Evolutionary conservation across 805 yeast genomes (phyloP).

Genomic region (Grigorovia yakushimaensis): DNA sequence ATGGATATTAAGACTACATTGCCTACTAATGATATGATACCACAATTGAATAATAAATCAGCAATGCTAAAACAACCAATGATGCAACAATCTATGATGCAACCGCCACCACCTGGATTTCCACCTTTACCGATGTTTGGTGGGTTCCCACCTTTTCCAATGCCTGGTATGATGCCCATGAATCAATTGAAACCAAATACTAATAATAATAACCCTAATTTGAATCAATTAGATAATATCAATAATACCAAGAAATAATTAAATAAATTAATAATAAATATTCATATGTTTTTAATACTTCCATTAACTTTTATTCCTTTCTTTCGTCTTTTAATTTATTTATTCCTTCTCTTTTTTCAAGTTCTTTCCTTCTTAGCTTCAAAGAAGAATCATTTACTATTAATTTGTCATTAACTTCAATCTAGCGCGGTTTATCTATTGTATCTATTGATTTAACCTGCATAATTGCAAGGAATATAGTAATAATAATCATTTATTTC

Average conservation of each 20-base stretch:
- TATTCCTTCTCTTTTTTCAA: background rate
- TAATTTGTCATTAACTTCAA: too few relatives aligned
- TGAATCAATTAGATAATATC: background rate
- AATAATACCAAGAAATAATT: slow-evolving; percentile 1
- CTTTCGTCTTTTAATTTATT: background rate
- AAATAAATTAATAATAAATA: background rate
- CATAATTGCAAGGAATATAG: background rate
- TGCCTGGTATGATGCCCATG: slow-evolving; percentile 33
- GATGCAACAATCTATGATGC: slow-evolving; percentile 1
- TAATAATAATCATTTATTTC: background rate
- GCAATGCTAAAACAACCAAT: background rate
- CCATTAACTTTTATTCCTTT: background rate
- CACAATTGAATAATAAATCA: slow-evolving; percentile 3
- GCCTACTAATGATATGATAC: background rate
- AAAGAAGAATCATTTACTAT: background rate
- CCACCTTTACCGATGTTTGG: slow-evolving; percentile 29
- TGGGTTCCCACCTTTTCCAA: slow-evolving; percentile 29
- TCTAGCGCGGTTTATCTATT: background rate
- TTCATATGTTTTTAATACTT: background rate
- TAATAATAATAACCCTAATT: slow-evolving; percentile 6
- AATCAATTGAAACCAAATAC: slow-evolving; percentile 14
- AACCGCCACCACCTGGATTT: slow-evolving; percentile 22
- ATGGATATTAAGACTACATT: slow-evolving; percentile 32
- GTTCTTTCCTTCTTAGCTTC: background rate
- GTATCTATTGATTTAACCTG: background rate